phyloP scores from a whole-genome alignment of 2,329 filamentous ascomycete species.

The Aspergillus clavatus region DNA sequence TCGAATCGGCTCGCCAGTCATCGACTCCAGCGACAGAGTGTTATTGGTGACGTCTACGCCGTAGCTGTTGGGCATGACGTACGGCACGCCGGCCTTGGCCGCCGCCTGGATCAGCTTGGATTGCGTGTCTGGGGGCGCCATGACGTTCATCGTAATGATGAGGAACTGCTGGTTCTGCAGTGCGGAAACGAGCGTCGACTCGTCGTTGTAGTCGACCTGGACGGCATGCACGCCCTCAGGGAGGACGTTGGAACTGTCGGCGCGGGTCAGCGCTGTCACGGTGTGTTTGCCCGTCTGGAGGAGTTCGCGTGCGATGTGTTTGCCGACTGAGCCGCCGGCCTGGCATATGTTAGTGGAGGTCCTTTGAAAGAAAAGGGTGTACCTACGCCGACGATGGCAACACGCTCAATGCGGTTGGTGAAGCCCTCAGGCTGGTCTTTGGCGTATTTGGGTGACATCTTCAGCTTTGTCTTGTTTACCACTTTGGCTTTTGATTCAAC shows the following conservation, averaged over 20 bases:
- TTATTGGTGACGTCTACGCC: slow-evolving; percentile 25
- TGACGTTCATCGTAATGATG: slow-evolving; percentile 48
- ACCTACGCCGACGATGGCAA: neutral
- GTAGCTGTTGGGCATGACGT: slow-evolving; percentile 51
- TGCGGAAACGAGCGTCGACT: slow-evolving; percentile 38
- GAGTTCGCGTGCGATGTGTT: slow-evolving; percentile 33
- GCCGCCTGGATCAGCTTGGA: slow-evolving; percentile 51
- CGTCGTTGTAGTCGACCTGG: slow-evolving; percentile 4
- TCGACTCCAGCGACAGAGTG: slow-evolving; percentile 22
- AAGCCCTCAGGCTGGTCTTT: neutral
- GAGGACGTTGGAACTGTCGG: neutral
- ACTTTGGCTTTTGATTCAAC: no score
- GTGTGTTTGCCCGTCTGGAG: slow-evolving; percentile 46
- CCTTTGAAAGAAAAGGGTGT: neutral
- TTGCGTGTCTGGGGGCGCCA: slow-evolving; percentile 43
- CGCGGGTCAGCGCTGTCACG: slow-evolving; percentile 49
- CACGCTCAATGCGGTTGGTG: neutral
- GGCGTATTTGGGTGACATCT: no score
- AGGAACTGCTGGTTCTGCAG: slow-evolving; percentile 53
- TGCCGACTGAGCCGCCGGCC: slow-evolving; percentile 32
- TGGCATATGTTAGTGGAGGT: slow-evolving; percentile 5
- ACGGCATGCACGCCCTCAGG: slow-evolving; percentile 1
- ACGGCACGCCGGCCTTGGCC: slow-evolving; percentile 50
- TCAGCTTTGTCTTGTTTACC: no score
- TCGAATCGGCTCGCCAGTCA: slow-evolving; percentile 4